phyloP scores from a whole-genome alignment of 2,329 filamentous ascomycete species.

The Aspergillus udagawae region DNA sequence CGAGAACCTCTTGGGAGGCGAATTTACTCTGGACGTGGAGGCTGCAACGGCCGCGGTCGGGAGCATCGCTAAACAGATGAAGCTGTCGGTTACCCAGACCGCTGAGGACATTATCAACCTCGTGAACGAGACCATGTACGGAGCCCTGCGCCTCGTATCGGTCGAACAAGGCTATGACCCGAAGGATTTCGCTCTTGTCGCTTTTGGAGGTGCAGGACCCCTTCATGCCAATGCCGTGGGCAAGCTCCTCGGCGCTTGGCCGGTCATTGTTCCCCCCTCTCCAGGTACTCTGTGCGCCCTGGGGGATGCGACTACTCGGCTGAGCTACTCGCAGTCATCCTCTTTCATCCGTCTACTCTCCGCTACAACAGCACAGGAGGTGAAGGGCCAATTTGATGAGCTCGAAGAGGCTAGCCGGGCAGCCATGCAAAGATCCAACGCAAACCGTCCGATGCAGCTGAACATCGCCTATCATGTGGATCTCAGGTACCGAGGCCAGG shows the following conservation, averaged over 20 bases:
- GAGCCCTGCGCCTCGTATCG: conserved; percentile 48
- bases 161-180: conserved; percentile 52
- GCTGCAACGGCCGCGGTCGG: conserved; percentile 42
- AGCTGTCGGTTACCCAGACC: conserved; percentile 38
- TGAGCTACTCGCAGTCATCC: conserved; percentile 45
- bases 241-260: conserved; percentile 48
- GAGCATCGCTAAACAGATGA: conserved; percentile 45
- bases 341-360: conserved; percentile 45
- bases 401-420: conserved; percentile 37
- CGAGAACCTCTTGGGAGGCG: conserved; percentile 43
- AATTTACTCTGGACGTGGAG: conserved; percentile 42
- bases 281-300: conserved; percentile 50
- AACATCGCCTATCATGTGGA: conserved; percentile 42
- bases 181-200: conserved; percentile 49
- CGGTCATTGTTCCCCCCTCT: conserved; percentile 50
- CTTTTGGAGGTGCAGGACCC: conserved; percentile 50
- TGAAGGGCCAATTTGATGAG: conserved; percentile 27
- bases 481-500: conserved; percentile 48
- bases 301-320: conserved; percentile 48
- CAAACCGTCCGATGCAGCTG: conserved; percentile 6
- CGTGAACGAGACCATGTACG: conserved; percentile 51
- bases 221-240: conserved; percentile 51
- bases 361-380: conserved; percentile 31
- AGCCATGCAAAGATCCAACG: conserved; percentile 35
- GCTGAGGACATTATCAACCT: conserved; percentile 49